These are phyloP conservation scores for Angophora floribunda DNA, from an alignment of 345 rosid genomes.

Conservation along the genomic window DNA sequence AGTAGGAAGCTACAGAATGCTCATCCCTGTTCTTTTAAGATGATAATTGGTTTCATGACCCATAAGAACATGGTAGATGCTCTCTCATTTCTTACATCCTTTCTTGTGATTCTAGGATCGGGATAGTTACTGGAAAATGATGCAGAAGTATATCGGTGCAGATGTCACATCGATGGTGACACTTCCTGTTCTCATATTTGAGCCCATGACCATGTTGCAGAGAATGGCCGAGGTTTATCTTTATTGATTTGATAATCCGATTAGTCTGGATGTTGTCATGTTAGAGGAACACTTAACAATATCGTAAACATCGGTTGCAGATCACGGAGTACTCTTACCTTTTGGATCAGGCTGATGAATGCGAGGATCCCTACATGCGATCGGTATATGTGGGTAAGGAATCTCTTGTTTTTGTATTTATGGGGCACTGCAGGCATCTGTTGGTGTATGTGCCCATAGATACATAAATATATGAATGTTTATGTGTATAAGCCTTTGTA, in stretches of 20 bases:
- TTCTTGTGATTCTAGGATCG: constrained; percentile 39
- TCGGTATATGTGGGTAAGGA: constrained; percentile 71
- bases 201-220: constrained; percentile 94
- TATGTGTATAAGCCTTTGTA: background rate
- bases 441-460: background rate
- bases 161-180: constrained; percentile 95
- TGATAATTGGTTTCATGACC: background rate
- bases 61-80: background rate
- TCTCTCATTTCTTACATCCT: background rate
- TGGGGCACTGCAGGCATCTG: background rate
- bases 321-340: constrained; percentile 76
- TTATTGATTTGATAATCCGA: background rate
- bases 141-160: constrained; percentile 84
- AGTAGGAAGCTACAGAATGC: background rate
- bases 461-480: background rate
- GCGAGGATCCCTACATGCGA: constrained; percentile 82
- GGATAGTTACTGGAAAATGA: constrained; percentile 88
- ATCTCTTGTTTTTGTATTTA: constrained; percentile 12
- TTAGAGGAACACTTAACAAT: background rate
- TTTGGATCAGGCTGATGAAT: constrained; percentile 79
- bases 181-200: constrained; percentile 84
- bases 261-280: background rate
- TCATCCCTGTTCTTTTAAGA: background rate
- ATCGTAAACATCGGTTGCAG: constrained; percentile 16
- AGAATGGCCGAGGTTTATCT: constrained; percentile 78